Conservation (phyloP, 129 eudicot species). For the Heracleum sosnowskyi region DNA sequence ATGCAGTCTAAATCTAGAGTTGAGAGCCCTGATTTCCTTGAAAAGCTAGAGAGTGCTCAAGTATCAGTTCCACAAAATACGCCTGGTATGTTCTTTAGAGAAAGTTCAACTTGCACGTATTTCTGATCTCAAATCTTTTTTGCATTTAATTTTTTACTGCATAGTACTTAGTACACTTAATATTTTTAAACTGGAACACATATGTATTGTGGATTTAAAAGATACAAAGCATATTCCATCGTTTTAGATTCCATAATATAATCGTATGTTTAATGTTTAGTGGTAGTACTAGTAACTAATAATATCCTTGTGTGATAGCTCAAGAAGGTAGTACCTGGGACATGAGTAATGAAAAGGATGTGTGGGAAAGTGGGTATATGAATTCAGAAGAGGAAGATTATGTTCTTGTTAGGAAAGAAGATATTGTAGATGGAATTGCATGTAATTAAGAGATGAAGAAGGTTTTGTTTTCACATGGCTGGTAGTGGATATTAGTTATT, state of each 20-base stretch:
- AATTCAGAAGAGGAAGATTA: no score
- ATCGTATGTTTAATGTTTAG: constrained; percentile 11
- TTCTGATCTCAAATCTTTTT: neutral
- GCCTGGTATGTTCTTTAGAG: constrained; percentile 37
- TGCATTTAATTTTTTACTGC: neutral
- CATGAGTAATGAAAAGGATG: no score
- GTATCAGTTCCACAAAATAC: constrained; percentile 46
- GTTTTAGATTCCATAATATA: neutral
- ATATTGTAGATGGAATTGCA: no score
- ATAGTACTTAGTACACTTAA: neutral
- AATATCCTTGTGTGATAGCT: constrained; percentile 14
- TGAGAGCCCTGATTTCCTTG: constrained; percentile 77
- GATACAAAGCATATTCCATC: neutral
- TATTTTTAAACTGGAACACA: neutral
- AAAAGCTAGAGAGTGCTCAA: constrained; percentile 79
- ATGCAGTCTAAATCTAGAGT: constrained; percentile 70
- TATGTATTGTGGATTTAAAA: neutral
- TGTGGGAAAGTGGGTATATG: no score
- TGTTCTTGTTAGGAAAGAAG: no score
- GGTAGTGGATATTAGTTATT: neutral
- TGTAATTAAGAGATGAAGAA: no score
- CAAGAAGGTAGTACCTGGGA: no score
- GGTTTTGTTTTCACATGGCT: no score
- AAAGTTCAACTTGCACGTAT: neutral
- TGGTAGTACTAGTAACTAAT: constrained; percentile 14